These are phyloP conservation scores for Acanthamoeba royreba DNA, from an alignment of 208 protist species.

Conservation along the genomic window DNA sequence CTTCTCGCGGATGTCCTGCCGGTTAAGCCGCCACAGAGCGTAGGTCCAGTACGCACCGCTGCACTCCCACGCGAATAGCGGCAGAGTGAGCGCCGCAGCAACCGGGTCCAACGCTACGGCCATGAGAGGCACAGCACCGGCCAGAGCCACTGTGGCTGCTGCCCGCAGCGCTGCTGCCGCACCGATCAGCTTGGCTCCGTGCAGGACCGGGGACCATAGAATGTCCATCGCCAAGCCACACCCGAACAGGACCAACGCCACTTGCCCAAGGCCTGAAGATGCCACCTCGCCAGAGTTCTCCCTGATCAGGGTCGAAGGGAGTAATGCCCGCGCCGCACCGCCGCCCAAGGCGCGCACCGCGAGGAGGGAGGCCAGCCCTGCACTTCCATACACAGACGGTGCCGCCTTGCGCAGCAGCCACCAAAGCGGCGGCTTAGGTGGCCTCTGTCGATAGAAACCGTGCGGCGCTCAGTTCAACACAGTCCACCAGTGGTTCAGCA, in stretches of 20 bases:
- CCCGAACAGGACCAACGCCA: neutral
- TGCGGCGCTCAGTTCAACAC: neutral
- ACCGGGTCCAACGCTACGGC: neutral
- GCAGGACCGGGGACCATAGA: neutral
- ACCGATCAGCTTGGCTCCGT: neutral
- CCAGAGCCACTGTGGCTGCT: neutral
- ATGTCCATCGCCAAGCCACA: neutral
- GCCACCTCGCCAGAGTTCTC: no score
- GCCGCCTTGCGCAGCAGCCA: neutral
- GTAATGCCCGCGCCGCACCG: neutral
- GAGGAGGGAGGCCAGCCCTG: neutral
- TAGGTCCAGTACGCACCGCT: neutral
- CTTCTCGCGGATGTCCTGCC: neutral
- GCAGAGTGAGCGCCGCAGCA: neutral
- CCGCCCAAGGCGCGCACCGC: no score
- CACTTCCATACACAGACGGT: neutral
- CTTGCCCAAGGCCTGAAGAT: no score
- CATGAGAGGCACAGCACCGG: neutral
- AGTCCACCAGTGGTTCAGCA: neutral
- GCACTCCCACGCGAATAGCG: neutral
- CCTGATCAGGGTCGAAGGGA: neutral
- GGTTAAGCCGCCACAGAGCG: neutral
- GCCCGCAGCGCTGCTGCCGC: neutral
- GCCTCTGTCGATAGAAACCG: neutral
- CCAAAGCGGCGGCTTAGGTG: neutral